Base-by-base conservation (phyloP, 169 alveolate species). In the Eimeria praecox region DNA sequence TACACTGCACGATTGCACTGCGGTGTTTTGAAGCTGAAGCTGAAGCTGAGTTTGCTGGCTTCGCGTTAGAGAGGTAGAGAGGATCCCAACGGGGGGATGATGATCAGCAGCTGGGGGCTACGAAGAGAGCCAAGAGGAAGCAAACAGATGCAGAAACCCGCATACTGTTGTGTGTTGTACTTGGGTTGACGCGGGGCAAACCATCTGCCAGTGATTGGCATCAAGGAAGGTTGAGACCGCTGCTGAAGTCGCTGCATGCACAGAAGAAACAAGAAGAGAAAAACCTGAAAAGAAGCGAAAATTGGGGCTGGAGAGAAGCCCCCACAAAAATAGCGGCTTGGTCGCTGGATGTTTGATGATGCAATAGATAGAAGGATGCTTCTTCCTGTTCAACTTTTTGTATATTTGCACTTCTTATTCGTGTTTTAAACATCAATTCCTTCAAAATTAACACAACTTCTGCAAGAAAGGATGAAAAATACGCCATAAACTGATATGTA, bases 281-380 rank as follows among this genome's bases (percentile, higher is more conserved):
- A 52, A 46, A 52, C 42, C 6, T n/a, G 46, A 30, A 82, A 82
- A 42, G 27, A 44, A 82, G 54, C 18, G 49, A 42, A 49, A 42
- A n/a, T 44, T 82, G 90, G 90, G 90, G 90, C 90, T 82, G 14
- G 42, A 46, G 71, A 82, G 44, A 20, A 44, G 54, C 62, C 90
- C 90, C 90, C 90, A 82, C 90, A 82, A 18, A 12, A 18, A 12
- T 62, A 27, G 42, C 90, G 73, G 90, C 87, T 77, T 18, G 9
- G 52, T 44, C 12, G 82, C 40, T 27, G 82, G 3, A 56, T 56
- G 27, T 20, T 5, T 3, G 66, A 18, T 3, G 8, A 14, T 16
- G 66, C 18, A 14, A 14, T 56, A 49, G 56, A 49, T 8, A 49
- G 56, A 5, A 8, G 56, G 56, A 49, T 49, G n/a, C n/a, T 49